phyloP scores from a whole-genome alignment of 1,284 basidiomycete species.

The Chiua sp. region DNA sequence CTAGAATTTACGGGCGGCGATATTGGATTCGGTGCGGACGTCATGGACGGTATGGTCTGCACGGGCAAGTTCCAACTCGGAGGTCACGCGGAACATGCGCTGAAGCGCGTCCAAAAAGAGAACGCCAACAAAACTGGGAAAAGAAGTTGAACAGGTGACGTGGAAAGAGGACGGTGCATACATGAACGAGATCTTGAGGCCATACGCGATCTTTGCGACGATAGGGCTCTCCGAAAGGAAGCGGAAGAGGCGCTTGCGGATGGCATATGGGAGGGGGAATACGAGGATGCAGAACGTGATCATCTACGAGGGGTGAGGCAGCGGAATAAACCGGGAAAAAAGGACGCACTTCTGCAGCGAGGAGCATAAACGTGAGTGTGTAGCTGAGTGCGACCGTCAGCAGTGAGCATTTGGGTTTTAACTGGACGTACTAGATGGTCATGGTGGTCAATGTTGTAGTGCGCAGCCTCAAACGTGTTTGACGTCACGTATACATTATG shows the following conservation, averaged over 20 bases:
- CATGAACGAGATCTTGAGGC: slow-evolving; percentile 95
- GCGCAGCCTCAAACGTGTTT: slow-evolving; percentile 25
- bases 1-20: slow-evolving; percentile 95
- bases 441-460: slow-evolving; percentile 40
- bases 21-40: slow-evolving; percentile 81
- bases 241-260: slow-evolving; percentile 74
- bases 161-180: slow-evolving; percentile 41
- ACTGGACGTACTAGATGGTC: slow-evolving; percentile 69
- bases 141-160: background rate
- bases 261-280: slow-evolving; percentile 75
- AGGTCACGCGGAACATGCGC: slow-evolving; percentile 88
- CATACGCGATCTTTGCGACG: slow-evolving; percentile 79
- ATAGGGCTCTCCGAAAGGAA: slow-evolving; percentile 77
- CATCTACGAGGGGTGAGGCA: slow-evolving; percentile 52
- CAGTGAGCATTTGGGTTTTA: background rate
- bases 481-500: slow-evolving; percentile 37
- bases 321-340: background rate
- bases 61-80: slow-evolving; percentile 77
- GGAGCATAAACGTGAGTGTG: slow-evolving; percentile 76
- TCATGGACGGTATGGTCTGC: slow-evolving; percentile 61
- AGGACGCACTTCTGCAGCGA: slow-evolving; percentile 65
- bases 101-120: slow-evolving; percentile 92
- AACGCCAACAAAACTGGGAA: slow-evolving; percentile 82
- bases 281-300: slow-evolving; percentile 76
- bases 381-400: slow-evolving; percentile 51